Base-by-base conservation (phyloP, 805 yeast species). In the Candida maris region DNA sequence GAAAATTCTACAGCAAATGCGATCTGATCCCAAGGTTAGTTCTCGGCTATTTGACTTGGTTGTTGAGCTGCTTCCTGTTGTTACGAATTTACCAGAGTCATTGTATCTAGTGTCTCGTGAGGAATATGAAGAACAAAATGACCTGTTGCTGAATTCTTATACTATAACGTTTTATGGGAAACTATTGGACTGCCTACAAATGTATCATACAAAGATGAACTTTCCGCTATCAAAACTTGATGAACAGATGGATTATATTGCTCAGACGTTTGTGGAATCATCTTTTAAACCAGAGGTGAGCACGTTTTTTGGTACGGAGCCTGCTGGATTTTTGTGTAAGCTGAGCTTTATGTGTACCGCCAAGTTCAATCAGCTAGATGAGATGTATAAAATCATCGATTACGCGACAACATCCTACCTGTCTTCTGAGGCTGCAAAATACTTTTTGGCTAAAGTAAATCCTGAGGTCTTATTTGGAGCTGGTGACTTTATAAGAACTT, bases 41-140 rank as follows among this genome's bases (percentile, higher is more conserved):
- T 51, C 61, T 13, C 50, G 64, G 35, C 44, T 62, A 3, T 54
- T 59, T 39, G 64, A 56, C 33, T 41, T 64, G 26, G 30, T 59
- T 1, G 48, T 53, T n/a, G 45, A 51, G 2, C 27, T 62, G 14
- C 38, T 62, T 14, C 54, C 49, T 0, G 41, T 44, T n/a, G 28
- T 51, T 6, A 57, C 53, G 13, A 31, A 30, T 6, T 18, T 58
- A 4, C 63, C 65, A 2, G 34, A 39, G 2, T 44, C 49, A 1
- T 30, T 64, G 19, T 53, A 61, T 18, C 33, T 54, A 15, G 41
- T 58, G 18, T 15, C 51, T 0, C 41, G 44, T 8, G 34, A 42
- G 1, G 58, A 51, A 24, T 48, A 61, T 19, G 37, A 35, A 2
- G 10, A 30, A 1, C 44, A 51, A 4, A 51, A 54, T 24, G 71